phyloP scores from a whole-genome alignment of 768 basidiomycete species.

The Panus rudis region DNA sequence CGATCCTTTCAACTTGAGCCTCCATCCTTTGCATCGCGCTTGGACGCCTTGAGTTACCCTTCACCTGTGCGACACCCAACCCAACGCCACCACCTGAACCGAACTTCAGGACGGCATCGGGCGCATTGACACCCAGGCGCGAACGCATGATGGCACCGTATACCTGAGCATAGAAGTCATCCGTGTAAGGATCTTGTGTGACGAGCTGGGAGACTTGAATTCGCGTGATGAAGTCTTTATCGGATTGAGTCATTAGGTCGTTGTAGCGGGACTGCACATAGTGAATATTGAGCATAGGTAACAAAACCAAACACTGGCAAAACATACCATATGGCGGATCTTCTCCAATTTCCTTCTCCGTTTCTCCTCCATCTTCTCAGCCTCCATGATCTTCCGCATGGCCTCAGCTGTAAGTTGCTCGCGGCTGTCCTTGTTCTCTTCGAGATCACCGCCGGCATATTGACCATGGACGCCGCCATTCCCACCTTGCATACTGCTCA shows the following conservation, averaged over 20 bases:
- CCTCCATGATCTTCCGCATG: constrained; percentile 84
- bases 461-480: constrained; percentile 10
- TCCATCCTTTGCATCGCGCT: constrained; percentile 92
- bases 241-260: constrained; percentile 93
- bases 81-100: constrained; percentile 80
- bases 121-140: constrained; percentile 63
- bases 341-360: constrained; percentile 76
- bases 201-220: constrained; percentile 98
- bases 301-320: neutral
- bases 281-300: neutral
- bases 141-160: constrained; percentile 81
- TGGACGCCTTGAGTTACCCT: constrained; percentile 61
- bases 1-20: constrained; percentile 92
- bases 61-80: constrained; percentile 68
- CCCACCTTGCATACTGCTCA: constrained; percentile 56
- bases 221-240: constrained; percentile 99
- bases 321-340: constrained; percentile 80
- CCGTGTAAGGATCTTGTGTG: constrained; percentile 93
- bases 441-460: constrained; percentile 28
- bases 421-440: constrained; percentile 38
- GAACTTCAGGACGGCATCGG: constrained; percentile 80
- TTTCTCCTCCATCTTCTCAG: constrained; percentile 83
- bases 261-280: constrained; percentile 74
- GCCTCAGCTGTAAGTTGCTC: constrained; percentile 72
- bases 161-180: constrained; percentile 98